phyloP scores from a whole-genome alignment of 2,329 filamentous ascomycete species.

The Diaporthe velutina region DNA sequence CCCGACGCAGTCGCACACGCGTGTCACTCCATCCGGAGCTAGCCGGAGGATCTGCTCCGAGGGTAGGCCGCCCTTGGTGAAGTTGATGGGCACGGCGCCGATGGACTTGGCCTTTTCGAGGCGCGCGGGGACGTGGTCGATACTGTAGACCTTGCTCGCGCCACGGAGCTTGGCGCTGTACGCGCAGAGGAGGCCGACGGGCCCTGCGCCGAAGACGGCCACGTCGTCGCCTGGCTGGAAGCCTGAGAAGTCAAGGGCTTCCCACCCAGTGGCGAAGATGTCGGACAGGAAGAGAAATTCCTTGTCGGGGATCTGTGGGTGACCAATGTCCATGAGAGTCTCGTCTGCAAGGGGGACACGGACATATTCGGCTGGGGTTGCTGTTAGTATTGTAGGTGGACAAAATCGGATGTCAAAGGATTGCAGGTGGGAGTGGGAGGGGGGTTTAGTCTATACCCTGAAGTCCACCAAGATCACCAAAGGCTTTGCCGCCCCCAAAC shows the following conservation, averaged over 20 bases:
- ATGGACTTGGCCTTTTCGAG: slow-evolving; percentile 43
- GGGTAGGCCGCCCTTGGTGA: slow-evolving; percentile 38
- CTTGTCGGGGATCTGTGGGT: slow-evolving; percentile 35
- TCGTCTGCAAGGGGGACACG: slow-evolving; percentile 43
- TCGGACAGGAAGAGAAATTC: slow-evolving; percentile 49
- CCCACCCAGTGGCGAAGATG: slow-evolving; percentile 56
- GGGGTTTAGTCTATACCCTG: neutral
- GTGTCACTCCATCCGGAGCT: slow-evolving; percentile 41
- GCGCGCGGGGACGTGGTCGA: slow-evolving; percentile 44
- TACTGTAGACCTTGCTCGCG: slow-evolving; percentile 41
- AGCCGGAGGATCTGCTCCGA: slow-evolving; percentile 42
- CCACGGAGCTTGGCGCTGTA: slow-evolving; percentile 46
- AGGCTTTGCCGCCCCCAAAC: slow-evolving; percentile 25
- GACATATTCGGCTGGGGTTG: slow-evolving; percentile 42
- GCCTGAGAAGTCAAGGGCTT: slow-evolving; percentile 50
- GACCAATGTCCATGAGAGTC: slow-evolving; percentile 39
- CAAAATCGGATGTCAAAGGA: neutral
- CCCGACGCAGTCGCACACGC: slow-evolving; percentile 44
- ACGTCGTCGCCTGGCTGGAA: slow-evolving; percentile 52
- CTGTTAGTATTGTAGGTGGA: neutral
- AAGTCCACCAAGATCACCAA: slow-evolving; percentile 5
- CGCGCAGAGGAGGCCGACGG: slow-evolving; percentile 45
- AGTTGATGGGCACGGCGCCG: slow-evolving; percentile 44
- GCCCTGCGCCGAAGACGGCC: slow-evolving; percentile 45
- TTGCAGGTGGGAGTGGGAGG: neutral